phyloP scores from a whole-genome alignment of 148 eudicot genomes.

The Silene latifolia region DNA sequence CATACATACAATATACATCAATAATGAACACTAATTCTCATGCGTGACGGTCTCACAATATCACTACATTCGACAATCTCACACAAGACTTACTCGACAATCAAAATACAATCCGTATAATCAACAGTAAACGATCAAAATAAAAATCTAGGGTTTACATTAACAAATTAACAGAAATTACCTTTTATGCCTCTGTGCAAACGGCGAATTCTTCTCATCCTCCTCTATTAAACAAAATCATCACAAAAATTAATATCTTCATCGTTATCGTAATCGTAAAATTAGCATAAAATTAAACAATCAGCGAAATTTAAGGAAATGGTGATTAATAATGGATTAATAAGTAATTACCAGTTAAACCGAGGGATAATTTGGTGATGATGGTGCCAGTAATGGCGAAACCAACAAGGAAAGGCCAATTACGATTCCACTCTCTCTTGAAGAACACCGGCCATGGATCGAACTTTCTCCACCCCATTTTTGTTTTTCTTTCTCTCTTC shows the following conservation, averaged over 20 bases:
- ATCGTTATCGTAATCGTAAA: background rate
- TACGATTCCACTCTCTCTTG: slow-evolving; percentile 62
- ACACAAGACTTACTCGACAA: no score
- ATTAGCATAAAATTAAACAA: background rate
- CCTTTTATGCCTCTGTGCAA: slow-evolving; percentile 79
- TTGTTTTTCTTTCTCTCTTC: background rate
- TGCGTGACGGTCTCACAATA: background rate
- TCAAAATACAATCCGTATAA: background rate
- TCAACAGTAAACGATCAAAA: background rate
- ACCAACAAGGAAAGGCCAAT: slow-evolving; percentile 32
- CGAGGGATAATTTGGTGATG: slow-evolving; percentile 29
- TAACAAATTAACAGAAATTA: slow-evolving; percentile 8
- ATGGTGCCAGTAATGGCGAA: slow-evolving; percentile 23
- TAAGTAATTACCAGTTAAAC: slow-evolving; percentile 16
- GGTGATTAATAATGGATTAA: background rate
- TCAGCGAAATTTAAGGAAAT: background rate
- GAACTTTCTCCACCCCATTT: slow-evolving; percentile 50
- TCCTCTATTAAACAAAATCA: slow-evolving; percentile 49
- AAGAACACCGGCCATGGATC: slow-evolving; percentile 76
- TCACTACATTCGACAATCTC: background rate
- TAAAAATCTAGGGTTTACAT: slow-evolving; percentile 24
- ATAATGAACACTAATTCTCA: no score
- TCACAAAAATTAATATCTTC: background rate
- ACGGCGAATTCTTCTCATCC: slow-evolving; percentile 69
- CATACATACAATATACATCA: no score